Percentiles rank a stretch among this genome's conserved stretches.
phyloP scores from a whole-genome alignment of 2,329 filamentous ascomycete genomes.

The Aureobasidium pullulans region DNA sequence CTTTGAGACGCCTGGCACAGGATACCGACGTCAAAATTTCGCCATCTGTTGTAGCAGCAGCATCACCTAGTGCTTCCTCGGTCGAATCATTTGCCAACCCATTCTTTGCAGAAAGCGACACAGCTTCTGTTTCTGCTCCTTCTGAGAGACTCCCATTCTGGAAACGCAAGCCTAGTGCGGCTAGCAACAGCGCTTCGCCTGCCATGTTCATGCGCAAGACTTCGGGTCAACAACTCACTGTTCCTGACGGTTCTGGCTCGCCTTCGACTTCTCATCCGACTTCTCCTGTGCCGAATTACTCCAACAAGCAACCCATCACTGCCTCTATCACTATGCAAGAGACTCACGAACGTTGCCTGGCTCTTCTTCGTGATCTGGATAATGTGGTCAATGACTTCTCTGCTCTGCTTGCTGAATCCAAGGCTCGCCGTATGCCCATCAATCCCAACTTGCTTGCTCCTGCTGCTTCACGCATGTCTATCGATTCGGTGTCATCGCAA shows the following conservation, averaged over 20 bases:
- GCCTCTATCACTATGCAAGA: slow-evolving; percentile 36
- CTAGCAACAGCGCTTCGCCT: slow-evolving; percentile 30
- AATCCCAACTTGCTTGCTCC: neutral
- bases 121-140: slow-evolving; percentile 12
- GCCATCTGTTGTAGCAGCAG: slow-evolving; percentile 26
- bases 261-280: slow-evolving; percentile 23
- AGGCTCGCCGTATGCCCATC: slow-evolving; percentile 57
- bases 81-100: slow-evolving; percentile 20
- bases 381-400: slow-evolving; percentile 77
- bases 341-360: slow-evolving; percentile 74
- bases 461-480: slow-evolving; percentile 54
- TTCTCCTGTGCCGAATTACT: slow-evolving; percentile 27
- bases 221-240: slow-evolving; percentile 44
- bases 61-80: slow-evolving; percentile 14
- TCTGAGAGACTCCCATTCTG: slow-evolving; percentile 71
- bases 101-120: slow-evolving; percentile 27
- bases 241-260: slow-evolving; percentile 34
- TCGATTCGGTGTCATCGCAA: slow-evolving; percentile 73
- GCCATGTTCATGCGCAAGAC: slow-evolving; percentile 41
- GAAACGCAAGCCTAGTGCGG: slow-evolving; percentile 72
- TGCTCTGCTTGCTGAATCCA: slow-evolving; percentile 67
- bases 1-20: slow-evolving; percentile 75
- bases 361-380: slow-evolving; percentile 78
- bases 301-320: slow-evolving; percentile 24
- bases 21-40: slow-evolving; percentile 65